Conservation (phyloP, 148 eudicot species). For the Heliosperma pusillum region DNA sequence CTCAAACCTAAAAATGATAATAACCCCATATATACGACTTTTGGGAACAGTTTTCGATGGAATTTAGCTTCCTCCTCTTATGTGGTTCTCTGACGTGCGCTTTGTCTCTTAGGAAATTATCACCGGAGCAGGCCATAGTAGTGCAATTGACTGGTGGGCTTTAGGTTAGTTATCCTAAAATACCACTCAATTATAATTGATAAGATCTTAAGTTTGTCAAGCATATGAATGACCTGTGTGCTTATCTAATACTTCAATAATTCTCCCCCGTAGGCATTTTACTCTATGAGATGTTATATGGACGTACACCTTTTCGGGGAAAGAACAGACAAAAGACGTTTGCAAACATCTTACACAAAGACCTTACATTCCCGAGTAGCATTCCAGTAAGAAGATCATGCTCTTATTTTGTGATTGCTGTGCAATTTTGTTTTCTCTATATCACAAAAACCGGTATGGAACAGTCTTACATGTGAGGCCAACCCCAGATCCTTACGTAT, state of each 20-base stretch:
- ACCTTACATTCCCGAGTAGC: constrained; percentile 95
- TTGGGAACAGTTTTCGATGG: neutral
- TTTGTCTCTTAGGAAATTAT: constrained; percentile 71
- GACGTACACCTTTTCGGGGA: constrained; percentile 95
- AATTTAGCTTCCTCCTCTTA: neutral
- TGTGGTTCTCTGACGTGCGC: constrained; percentile 20
- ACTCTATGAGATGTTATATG: constrained; percentile 94
- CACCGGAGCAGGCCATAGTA: constrained; percentile 83
- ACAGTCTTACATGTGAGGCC: neutral
- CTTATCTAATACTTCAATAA: neutral
- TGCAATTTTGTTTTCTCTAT: neutral
- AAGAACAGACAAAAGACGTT: constrained; percentile 94
- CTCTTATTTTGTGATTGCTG: constrained; percentile 4
- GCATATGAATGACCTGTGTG: neutral
- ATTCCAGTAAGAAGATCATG: constrained; percentile 56
- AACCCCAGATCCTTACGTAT: neutral
- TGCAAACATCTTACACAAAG: constrained; percentile 84
- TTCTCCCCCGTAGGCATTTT: constrained; percentile 55
- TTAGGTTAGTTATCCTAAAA: constrained; percentile 54
- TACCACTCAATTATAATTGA: no score
- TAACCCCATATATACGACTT: neutral
- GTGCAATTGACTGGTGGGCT: constrained; percentile 99
- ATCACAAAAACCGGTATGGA: neutral
- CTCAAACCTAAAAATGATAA: neutral
- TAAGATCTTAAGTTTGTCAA: no score